Percentiles rank a stretch among this genome's conserved stretches.
These are phyloP conservation scores for Phaffomyces opuntiae DNA, from an alignment of 805 yeast genomes.

Conservation along the genomic window DNA sequence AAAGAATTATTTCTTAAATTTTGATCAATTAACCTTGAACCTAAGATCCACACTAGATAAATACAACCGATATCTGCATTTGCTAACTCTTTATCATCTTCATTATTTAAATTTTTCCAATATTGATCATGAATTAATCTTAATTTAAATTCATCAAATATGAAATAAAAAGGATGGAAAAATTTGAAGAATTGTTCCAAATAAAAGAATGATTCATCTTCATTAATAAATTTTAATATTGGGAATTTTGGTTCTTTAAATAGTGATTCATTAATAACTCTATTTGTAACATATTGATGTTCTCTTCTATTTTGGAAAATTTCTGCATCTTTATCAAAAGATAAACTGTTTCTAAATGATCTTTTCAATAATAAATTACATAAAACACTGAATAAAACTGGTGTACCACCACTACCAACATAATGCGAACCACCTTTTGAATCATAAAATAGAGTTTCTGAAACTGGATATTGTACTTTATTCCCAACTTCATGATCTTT, in stretches of 20 bases:
- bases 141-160: slow-evolving; percentile 31
- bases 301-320: slow-evolving; percentile 14
- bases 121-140: slow-evolving; percentile 29
- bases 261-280: slow-evolving; percentile 7
- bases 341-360: slow-evolving; percentile 29
- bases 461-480: slow-evolving; percentile 4
- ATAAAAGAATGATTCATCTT: slow-evolving; percentile 31
- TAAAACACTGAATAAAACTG: slow-evolving; percentile 34
- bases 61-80: slow-evolving; percentile 33
- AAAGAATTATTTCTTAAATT: slow-evolving; percentile 1
- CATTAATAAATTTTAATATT: slow-evolving; percentile 26
- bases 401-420: slow-evolving; percentile 40
- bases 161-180: slow-evolving; percentile 38
- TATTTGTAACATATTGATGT: slow-evolving; percentile 6
- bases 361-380: slow-evolving; percentile 33
- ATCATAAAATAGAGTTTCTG: slow-evolving; percentile 33
- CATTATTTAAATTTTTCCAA: slow-evolving; percentile 23
- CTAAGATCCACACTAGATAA: slow-evolving; percentile 36
- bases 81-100: slow-evolving; percentile 7
- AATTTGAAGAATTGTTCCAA: slow-evolving; percentile 33
- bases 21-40: slow-evolving; percentile 21
- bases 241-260: slow-evolving; percentile 29
- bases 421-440: slow-evolving; percentile 40
- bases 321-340: slow-evolving; percentile 27
- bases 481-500: no score